Evolutionary conservation across 108 stramenopile genomes (phyloP), one percentile per base, ranked within the genome.

Genomic region (Nitzschia inconspicua): DNA sequence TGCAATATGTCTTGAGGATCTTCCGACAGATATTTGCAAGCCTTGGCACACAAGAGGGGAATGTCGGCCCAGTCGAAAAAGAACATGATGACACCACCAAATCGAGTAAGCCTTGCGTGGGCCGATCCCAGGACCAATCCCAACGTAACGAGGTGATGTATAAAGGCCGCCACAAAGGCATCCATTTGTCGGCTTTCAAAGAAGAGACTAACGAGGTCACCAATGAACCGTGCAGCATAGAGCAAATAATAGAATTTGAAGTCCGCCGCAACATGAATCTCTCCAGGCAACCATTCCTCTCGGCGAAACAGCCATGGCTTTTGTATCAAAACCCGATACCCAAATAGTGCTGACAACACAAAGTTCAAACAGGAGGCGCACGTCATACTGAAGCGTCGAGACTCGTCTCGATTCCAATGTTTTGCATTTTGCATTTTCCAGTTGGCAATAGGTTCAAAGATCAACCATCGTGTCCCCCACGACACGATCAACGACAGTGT

Each of bases 51-150:
- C 65, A 75, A 63, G 39, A 82, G 30, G 10, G 65, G 69, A n/a
- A 66, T 39, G 48, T 82, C 80, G 30, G 70, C 76, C 58, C 72
- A 65, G 48, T 82, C 80, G 20, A 77, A 59, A 31, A 77, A 70
- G 46, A 77, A 69, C 80, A 82, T 82, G 46, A 82, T 60, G 37
- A 76, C 56, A 22, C 73, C 66, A 23, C 73, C 80, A 14, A 77
- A 47, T 26, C 76, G 68, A 29, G 60, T 64, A 52, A 41, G 31
- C 30, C 59, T 60, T 7, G 51, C 53, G 7, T 35, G 20, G 14
- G 44, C 70, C 3, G 70, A 63, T 3, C 72, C 40, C 31, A 60
- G 34, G 20, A 82, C 73, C 34, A 82, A 49, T 19, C 65, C 47
- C 1, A 76, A 44, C 3, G 76, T 82, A 3, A 63, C 62, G n/a